Conservation (phyloP, 768 basidiomycete genomes). For the Boletus coccyginus region DNA sequence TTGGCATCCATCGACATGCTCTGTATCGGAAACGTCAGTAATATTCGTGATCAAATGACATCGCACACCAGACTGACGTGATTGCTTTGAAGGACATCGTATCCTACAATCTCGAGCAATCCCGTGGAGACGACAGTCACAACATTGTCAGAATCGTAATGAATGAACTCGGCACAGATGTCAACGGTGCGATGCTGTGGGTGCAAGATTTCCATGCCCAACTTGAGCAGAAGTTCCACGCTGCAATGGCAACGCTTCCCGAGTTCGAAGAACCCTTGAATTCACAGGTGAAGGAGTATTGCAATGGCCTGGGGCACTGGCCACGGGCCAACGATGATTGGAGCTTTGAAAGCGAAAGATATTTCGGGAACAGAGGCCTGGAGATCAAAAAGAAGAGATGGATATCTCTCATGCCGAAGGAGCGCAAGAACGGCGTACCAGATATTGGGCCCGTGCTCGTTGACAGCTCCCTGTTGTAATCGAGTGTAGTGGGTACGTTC, state of each 20-base stretch:
- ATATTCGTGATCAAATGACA: not conserved
- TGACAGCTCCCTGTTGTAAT: slow-evolving; percentile 1
- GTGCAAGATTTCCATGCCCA: slow-evolving; percentile 6
- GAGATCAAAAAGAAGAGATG: slow-evolving; percentile 9
- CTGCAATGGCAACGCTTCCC: slow-evolving; percentile 28
- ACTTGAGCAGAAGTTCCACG: slow-evolving; percentile 5
- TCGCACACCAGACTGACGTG: not conserved
- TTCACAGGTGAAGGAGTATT: slow-evolving; percentile 39
- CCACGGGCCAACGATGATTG: slow-evolving; percentile 21
- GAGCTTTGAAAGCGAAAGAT: slow-evolving; percentile 6
- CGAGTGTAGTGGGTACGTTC: no score
- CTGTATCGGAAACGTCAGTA: slow-evolving; percentile 34
- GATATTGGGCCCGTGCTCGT: slow-evolving; percentile 5
- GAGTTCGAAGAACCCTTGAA: slow-evolving; percentile 43
- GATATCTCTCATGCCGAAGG: slow-evolving; percentile 4
- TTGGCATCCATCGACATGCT: slow-evolving; percentile 34
- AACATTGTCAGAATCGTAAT: slow-evolving; percentile 51
- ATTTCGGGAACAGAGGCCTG: slow-evolving; percentile 3
- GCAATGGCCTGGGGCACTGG: slow-evolving; percentile 51
- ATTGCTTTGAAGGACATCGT: slow-evolving; percentile 21
- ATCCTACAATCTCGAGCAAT: slow-evolving; percentile 35
- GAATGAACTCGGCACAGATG: slow-evolving; percentile 32
- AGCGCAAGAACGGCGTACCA: not conserved
- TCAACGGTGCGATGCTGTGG: slow-evolving; percentile 17
- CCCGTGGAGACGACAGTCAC: slow-evolving; percentile 26